A percentile compares a stretch with the other conserved stretches of the same genome.
These are phyloP conservation scores for Panaeolus cyanescens DNA, from an alignment of 768 basidiomycete genomes.

Conservation along the genomic window DNA sequence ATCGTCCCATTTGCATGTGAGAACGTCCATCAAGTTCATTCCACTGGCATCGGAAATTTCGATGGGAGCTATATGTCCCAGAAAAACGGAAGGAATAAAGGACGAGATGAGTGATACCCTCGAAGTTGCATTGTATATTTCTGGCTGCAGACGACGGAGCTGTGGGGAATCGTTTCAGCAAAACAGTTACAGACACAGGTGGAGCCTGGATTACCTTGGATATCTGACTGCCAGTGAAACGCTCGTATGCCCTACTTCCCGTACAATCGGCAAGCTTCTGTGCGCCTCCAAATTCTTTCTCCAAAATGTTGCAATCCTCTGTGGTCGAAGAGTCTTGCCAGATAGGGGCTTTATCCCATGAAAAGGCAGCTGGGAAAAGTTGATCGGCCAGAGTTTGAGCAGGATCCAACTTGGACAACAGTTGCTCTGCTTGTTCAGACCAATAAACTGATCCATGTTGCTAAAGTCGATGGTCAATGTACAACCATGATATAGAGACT, in stretches of 20 bases:
- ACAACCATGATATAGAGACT: background rate
- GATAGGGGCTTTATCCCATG: slow-evolving; percentile 69
- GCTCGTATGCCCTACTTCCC: slow-evolving; percentile 83
- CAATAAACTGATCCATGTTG: slow-evolving; percentile 91
- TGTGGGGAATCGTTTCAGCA: slow-evolving; percentile 22
- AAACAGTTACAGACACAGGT: background rate
- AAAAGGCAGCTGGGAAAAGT: slow-evolving; percentile 66
- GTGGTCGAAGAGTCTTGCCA: slow-evolving; percentile 93
- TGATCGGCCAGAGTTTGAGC: slow-evolving; percentile 55
- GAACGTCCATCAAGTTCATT: slow-evolving; percentile 85
- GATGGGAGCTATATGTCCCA: slow-evolving; percentile 75
- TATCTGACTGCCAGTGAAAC: slow-evolving; percentile 89
- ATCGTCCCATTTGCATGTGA: slow-evolving; percentile 75
- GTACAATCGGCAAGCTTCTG: slow-evolving; percentile 74
- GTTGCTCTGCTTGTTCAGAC: slow-evolving; percentile 54
- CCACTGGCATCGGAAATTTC: slow-evolving; percentile 90
- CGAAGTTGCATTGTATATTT: slow-evolving; percentile 58
- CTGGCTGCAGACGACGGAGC: slow-evolving; percentile 58
- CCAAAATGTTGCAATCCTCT: slow-evolving; percentile 68
- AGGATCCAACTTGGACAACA: slow-evolving; percentile 57
- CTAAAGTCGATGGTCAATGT: slow-evolving; percentile 31
- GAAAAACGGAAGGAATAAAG: slow-evolving; percentile 81
- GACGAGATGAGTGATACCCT: slow-evolving; percentile 82
- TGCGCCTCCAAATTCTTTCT: slow-evolving; percentile 67
- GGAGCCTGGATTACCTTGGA: slow-evolving; percentile 48